Evolutionary conservation across 1,139 yeast genomes (phyloP).

Genomic region (Martiniozyma asiatica): DNA sequence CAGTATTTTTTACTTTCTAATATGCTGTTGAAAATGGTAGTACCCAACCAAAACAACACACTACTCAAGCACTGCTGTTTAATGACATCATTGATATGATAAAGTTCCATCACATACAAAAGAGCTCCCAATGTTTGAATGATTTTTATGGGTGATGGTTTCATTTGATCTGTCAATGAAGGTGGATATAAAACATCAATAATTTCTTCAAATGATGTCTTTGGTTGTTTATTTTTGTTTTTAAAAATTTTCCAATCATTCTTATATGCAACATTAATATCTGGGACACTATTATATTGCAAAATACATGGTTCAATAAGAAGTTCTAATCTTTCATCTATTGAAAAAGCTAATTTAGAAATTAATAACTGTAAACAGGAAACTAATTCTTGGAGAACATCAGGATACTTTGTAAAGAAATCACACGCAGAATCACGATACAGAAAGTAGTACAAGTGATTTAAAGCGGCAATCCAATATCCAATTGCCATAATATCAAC

Average conservation of each 20-base stretch:
- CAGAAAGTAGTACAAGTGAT: constrained; percentile 55
- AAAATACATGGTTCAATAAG: constrained; percentile 53
- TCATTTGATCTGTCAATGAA: constrained; percentile 47
- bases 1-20: constrained; percentile 52
- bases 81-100: constrained; percentile 65
- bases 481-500: constrained; percentile 62
- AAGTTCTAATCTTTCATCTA: constrained; percentile 45
- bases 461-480: constrained; percentile 62
- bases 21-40: constrained; percentile 62
- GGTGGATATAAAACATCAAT: constrained; percentile 65
- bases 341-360: constrained; percentile 52
- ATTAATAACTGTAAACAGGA: constrained; percentile 48
- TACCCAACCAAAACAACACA: constrained; percentile 68
- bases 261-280: constrained; percentile 48
- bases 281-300: constrained; percentile 54
- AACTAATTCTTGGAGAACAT: constrained; percentile 47
- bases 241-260: constrained; percentile 70
- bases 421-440: constrained; percentile 35
- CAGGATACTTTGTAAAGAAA: constrained; percentile 42
- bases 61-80: constrained; percentile 68
- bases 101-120: constrained; percentile 72
- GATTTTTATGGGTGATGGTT: constrained; percentile 79
- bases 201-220: constrained; percentile 53
- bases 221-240: constrained; percentile 26
- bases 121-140: constrained; percentile 84